Base-by-base conservation (phyloP, 2,329 filamentous ascomycete species). In the Botryosphaeria dothidea region DNA sequence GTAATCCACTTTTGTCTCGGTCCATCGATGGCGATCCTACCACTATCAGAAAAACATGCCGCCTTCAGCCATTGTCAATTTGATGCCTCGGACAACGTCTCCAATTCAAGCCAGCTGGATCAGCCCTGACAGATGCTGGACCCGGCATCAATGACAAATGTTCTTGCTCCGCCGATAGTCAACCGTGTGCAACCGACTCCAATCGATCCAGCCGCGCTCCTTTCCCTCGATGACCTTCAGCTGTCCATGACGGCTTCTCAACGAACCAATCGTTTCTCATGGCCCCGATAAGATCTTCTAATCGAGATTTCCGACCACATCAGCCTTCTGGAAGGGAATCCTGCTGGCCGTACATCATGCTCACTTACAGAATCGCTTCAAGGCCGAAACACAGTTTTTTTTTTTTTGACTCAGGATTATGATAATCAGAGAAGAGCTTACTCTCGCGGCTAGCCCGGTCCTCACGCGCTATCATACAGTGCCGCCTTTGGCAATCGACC, bases 11-110 rank as follows among this genome's bases (percentile, higher is more conserved):
- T 46, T 23, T 45, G 56, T 60, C 56, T 60, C 56, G 56, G 13
- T 23, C 38, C 34, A 23, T 60, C 56, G 41, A 60, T 46, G 56
- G 56, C 38, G 38, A 60, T 60, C 56, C 56, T 60, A 38, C 38
- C 38, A 46, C 23, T 60, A 23, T n/a, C 34, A 60, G 56, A 45
- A 31, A 19, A 46, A 27, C 38, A 38, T 34, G 56, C 56, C 27
- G 45, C 2, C n/a, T 17, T 46, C 56, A 34, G 11, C 27, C 41
- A 46, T 46, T 17, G 17, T 23, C 8, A 46, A 3, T 60, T 23
- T 46, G 41, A 8, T 15, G 23, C 38, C 23, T 43, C 54, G 54
- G 54, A 58, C 38, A 6, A 45, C n/a, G 7, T 36, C 13, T 23
- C 23, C 17, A 43, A 58, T 27, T 17, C 23, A 45, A 43, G 17